A percentile compares a stretch with the other conserved stretches of the same genome.
phyloP scores from a whole-genome alignment of 257 asterid genomes.

The Hygrophila difformis region DNA sequence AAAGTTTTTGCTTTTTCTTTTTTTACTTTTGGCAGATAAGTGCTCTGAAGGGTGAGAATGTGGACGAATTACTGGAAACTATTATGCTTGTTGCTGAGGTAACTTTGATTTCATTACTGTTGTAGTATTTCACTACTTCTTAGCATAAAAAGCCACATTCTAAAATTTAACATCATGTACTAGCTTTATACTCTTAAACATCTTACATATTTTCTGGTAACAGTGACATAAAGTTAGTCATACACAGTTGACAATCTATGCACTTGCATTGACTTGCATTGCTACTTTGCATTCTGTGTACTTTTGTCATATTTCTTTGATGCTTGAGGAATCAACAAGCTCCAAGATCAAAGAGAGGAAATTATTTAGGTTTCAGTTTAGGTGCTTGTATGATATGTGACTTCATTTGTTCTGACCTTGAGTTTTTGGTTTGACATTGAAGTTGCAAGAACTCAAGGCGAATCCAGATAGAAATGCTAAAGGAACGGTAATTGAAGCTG shows the following conservation, averaged over 20 bases:
- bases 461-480: conserved; percentile 89
- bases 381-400: conserved; percentile 12
- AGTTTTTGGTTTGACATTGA: conserved; percentile 4
- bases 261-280: neutral
- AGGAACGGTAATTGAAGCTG: conserved; percentile 96
- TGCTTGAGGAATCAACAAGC: conserved; percentile 9
- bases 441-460: conserved; percentile 97
- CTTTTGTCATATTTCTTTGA: neutral
- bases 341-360: conserved; percentile 1
- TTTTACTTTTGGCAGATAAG: conserved; percentile 54
- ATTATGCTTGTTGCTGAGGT: conserved; percentile 98
- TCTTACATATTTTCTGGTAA: neutral
- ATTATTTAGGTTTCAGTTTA: neutral
- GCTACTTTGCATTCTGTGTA: neutral
- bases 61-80: conserved; percentile 90
- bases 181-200: conserved; percentile 6
- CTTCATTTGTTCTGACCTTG: conserved; percentile 20
- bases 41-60: conserved; percentile 96
- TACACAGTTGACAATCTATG: no score
- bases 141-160: neutral
- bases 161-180: conserved; percentile 8
- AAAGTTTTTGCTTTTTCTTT: conserved; percentile 18
- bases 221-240: no score
- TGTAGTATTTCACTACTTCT: conserved; percentile 4
- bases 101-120: conserved; percentile 16